Conservation (phyloP, 495 filamentous ascomycete genomes). For the Neurospora sp. region DNA sequence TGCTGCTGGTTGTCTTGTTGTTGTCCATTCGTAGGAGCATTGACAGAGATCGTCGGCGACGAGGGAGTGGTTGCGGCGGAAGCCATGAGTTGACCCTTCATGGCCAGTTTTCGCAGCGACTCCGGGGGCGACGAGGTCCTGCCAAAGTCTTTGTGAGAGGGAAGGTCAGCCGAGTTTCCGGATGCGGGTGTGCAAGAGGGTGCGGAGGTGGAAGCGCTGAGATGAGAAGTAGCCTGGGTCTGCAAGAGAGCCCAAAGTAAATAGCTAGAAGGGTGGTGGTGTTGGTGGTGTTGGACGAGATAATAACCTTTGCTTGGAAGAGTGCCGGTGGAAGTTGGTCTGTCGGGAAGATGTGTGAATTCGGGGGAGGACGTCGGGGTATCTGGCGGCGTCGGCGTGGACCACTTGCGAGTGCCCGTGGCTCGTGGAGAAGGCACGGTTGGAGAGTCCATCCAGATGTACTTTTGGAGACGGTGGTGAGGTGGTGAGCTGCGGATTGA, state of each 20-base stretch:
- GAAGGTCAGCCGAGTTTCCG: constrained; percentile 18
- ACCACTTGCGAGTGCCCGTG: neutral
- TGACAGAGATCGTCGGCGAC: constrained; percentile 17
- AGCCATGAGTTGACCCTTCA: constrained; percentile 34
- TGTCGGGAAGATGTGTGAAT: neutral
- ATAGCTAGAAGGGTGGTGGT: neutral
- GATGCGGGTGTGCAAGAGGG: constrained; percentile 1
- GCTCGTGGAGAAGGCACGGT: neutral
- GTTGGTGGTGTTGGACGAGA: neutral
- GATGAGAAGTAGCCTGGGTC: neutral
- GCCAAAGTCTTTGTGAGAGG: constrained; percentile 14
- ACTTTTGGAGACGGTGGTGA: neutral
- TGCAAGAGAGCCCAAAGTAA: constrained; percentile 1
- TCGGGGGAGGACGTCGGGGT: neutral
- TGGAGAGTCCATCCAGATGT: neutral
- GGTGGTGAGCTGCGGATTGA: neutral
- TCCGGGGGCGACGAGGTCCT: constrained; percentile 17
- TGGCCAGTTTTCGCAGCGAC: constrained; percentile 40
- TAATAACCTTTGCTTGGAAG: constrained; percentile 10
- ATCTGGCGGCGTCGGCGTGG: neutral
- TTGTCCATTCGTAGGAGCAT: constrained; percentile 4
- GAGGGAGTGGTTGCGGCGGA: constrained; percentile 20
- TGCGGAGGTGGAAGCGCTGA: neutral
- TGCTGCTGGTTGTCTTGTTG: neutral
- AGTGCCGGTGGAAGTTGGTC: neutral